Evolutionary conservation across 2,329 filamentous ascomycete genomes (phyloP), one percentile per base, ranked within the genome.

Genomic region (Colletotrichum tropicale): DNA sequence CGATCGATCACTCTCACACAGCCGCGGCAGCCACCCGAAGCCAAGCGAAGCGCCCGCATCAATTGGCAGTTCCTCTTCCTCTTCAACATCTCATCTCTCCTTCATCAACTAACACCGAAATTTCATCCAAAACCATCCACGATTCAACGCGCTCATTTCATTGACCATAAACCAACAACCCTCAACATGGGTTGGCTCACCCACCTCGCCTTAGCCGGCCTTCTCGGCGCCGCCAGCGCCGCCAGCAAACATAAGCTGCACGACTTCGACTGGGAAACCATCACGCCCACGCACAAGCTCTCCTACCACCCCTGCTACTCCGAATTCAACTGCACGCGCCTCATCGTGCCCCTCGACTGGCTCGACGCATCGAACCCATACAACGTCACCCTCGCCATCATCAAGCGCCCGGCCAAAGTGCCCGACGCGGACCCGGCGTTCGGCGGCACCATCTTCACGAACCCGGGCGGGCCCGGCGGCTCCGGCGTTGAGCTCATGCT

Each of bases 381-480:
- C 65, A 82, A 80, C 0, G 82, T 85, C 18, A 82, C 83, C 8
- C 79, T 89, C 38, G 87, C 87, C 71, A 82, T 89, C 74, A 80
- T 85, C 64, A 85, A 84, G 72, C 81, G 85, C 10, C 85, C 86
- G 0, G 86, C 87, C 30, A 75, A 75, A 2, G 87, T 88, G 5
- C 71, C 82, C 10, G 81, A 84, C 26, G 52, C 79, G n/a, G 83
- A 87, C 71, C 81, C 84, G 6, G 75, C 81, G 43, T 88, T 85
- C 68, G 86, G 82, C 52, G 87, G 87, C 21, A 81, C 87, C 64
- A 80, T 88, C 56, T 81, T 89, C 77, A 78, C 80, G 62, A 88
- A 88, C 80, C 87, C 87, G 0, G 87, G 88, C 56, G 87, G 88
- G 0, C 87, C 87, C 0, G 85, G 87, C 32, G 84, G 81, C 24